Evolutionary conservation across 441 rosid species (phyloP), one percentile per base, ranked within the genome.

Genomic region (Jatropha podagrica): DNA sequence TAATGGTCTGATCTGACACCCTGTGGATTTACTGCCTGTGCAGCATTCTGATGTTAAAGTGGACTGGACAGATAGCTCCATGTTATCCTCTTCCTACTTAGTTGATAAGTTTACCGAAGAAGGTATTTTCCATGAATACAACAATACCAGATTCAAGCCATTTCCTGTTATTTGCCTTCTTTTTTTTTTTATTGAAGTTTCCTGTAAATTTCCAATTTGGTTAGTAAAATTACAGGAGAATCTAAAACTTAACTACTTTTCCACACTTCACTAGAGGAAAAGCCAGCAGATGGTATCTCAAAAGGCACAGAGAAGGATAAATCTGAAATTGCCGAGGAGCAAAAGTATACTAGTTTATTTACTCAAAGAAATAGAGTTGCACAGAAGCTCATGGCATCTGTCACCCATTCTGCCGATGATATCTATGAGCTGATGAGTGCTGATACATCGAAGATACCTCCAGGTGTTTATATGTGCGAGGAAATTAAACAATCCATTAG

Each of bases 21-120:
- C 46, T n/a, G 27, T 32, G 23, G 5, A 17, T 68, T 68, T 46
- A 62, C 65, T 65, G 48, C 41, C 55, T 75, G 51, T 15, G 48
- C 79, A 78, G 86, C 75, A 72, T 54, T 18, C 27, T 55, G 70
- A 76, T 68, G 76, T 64, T 71, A 54, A 59, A 52, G 56, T 42
- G 67, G 71, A 65, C 26, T 59, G 56, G 32, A 49, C 40, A 54
- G 42, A 68, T 64, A 72, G 38, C 49, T 48, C 12, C 59, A 62
- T 38, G 49, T 63, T n/a, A 48, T 73, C 69, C 61, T 73, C 76
- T 73, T 48, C 71, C 56, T 60, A 51, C 65, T 78, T 32, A 37
- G 44, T 41, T 70, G 59, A 54, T 67, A 69, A 61, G 54, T 71
- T 69, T 71, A 60, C 20, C 51, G 81, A 68, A 55, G 77, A 56